A percentile compares a stretch with the other conserved stretches of the same genome.
phyloP scores from a whole-genome alignment of 345 rosid genomes.

The Eucalyptus virginea region DNA sequence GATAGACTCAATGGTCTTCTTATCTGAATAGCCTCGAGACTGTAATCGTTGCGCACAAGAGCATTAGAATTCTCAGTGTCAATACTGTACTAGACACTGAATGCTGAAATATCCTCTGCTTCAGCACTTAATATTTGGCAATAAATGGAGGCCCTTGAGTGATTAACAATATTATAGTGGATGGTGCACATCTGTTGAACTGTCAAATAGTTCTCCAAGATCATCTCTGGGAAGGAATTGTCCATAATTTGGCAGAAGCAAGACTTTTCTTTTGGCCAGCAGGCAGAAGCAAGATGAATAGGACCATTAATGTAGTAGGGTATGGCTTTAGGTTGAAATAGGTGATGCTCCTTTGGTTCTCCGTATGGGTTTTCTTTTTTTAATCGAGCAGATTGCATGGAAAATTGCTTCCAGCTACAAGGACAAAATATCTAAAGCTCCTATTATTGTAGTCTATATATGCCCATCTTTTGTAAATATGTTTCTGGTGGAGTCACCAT shows the following conservation, averaged over 20 bases:
- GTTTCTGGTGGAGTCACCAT: background rate
- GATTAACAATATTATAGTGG: background rate
- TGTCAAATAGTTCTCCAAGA: background rate
- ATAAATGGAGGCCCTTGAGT: background rate
- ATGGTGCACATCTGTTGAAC: background rate
- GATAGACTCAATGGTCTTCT: background rate
- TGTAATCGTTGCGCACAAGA: background rate
- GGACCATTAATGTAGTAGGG: background rate
- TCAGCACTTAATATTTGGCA: background rate
- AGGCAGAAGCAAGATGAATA: background rate
- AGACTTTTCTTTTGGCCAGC: background rate
- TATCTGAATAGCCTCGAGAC: background rate
- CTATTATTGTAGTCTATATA: background rate
- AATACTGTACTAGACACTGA: background rate
- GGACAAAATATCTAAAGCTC: background rate
- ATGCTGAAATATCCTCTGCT: background rate
- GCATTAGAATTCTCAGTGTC: background rate
- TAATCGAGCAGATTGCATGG: background rate
- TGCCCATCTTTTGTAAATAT: background rate
- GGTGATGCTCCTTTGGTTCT: background rate
- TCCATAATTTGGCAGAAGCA: background rate
- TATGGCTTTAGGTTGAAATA: background rate
- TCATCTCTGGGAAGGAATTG: background rate
- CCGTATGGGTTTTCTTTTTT: background rate
- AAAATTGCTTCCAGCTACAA: background rate